A percentile compares a stretch with the other conserved stretches of the same genome.
These are phyloP conservation scores for Naganishia vaughanmartiniae DNA, from an alignment of 768 basidiomycete genomes.

Conservation along the genomic window DNA sequence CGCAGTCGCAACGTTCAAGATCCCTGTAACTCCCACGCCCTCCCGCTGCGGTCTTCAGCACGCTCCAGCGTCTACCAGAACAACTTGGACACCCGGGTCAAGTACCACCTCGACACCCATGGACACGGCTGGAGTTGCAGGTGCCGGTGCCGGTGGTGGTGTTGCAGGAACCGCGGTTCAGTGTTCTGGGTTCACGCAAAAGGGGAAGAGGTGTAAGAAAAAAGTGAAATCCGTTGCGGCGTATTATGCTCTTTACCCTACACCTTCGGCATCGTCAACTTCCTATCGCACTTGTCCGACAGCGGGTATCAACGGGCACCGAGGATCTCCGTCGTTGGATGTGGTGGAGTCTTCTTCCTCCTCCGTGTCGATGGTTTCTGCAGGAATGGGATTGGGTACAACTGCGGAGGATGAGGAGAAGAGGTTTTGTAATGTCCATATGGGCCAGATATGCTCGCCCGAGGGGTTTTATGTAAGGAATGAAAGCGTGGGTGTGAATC, in stretches of 20 bases:
- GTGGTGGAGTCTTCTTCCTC: neutral
- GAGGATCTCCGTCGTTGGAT: too few relatives aligned
- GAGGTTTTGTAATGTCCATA: slow-evolving; percentile 50
- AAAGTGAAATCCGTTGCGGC: slow-evolving; percentile 43
- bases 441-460: slow-evolving; percentile 45
- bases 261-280: neutral
- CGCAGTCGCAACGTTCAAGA: too few relatives aligned
- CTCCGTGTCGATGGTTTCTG: too few relatives aligned
- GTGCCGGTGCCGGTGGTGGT: too few relatives aligned
- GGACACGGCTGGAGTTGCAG: too few relatives aligned
- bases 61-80: too few relatives aligned
- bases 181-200: slow-evolving; percentile 47
- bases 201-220: slow-evolving; percentile 47
- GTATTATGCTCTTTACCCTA: slow-evolving; percentile 19
- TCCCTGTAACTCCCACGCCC: too few relatives aligned
- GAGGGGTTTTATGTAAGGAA: slow-evolving; percentile 47
- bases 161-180: slow-evolving; percentile 27
- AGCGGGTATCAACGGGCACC: too few relatives aligned
- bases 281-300: slow-evolving; percentile 12
- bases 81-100: too few relatives aligned
- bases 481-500: neutral
- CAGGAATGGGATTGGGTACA: neutral
- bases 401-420: slow-evolving; percentile 29
- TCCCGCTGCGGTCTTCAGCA: too few relatives aligned
- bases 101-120: too few relatives aligned